Conservation (phyloP, 2,329 filamentous ascomycete genomes). For the Alternaria arborescens region DNA sequence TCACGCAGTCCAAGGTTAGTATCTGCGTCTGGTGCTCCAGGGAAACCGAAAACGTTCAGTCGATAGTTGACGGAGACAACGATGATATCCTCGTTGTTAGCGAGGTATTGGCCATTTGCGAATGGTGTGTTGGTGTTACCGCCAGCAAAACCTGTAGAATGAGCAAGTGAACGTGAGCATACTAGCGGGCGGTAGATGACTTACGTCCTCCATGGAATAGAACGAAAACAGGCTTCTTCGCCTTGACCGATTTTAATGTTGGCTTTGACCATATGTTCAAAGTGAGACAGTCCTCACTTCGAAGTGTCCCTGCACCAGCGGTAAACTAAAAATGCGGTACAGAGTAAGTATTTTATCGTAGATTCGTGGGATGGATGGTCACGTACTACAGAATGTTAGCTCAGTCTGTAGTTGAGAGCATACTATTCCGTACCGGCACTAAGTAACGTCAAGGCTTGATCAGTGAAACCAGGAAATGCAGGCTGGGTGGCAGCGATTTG, state of each 20-base stretch:
- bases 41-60: constrained; percentile 50
- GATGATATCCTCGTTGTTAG: constrained; percentile 50
- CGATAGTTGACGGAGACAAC: constrained; percentile 55
- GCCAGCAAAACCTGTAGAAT: constrained; percentile 41
- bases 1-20: constrained; percentile 63
- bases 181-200: constrained; percentile 17
- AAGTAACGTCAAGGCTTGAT: constrained; percentile 28
- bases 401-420: not conserved
- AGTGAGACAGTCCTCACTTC: constrained; percentile 44
- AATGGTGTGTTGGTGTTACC: constrained; percentile 34
- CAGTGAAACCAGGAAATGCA: constrained; percentile 33
- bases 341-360: no score
- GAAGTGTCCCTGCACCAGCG: constrained; percentile 24
- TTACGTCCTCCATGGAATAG: constrained; percentile 54
- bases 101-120: constrained; percentile 50
- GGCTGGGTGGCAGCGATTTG: constrained; percentile 20
- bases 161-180: not conserved
- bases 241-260: constrained; percentile 22
- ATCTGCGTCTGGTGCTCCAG: constrained; percentile 35
- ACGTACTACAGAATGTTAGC: not conserved
- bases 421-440: not conserved
- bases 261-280: constrained; percentile 46
- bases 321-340: constrained; percentile 18
- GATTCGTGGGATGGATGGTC: no score
- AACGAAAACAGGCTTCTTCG: constrained; percentile 51